These are phyloP conservation scores for Urostyla sp. DNA, from an alignment of 73 alveolate species.

Conservation along the genomic window DNA sequence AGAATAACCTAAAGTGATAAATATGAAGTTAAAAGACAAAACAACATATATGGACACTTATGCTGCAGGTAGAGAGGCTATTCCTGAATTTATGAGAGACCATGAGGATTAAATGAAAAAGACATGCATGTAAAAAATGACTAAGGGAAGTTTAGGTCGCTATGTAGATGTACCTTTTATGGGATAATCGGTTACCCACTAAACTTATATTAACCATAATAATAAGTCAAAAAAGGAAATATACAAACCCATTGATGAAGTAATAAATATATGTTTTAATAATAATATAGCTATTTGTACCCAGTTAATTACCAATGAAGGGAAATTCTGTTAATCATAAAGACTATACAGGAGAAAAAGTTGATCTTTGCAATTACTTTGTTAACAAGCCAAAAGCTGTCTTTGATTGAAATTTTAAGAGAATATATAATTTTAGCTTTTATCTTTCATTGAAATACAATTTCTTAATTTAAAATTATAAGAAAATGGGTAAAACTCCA, in stretches of 20 bases:
- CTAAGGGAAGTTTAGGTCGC: slow-evolving; percentile 4
- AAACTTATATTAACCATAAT: slow-evolving; percentile 22
- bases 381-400: slow-evolving; percentile 14
- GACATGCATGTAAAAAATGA: slow-evolving; percentile 13
- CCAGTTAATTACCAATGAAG: slow-evolving; percentile 15
- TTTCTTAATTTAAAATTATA: too few relatives aligned
- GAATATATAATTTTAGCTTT: too few relatives aligned
- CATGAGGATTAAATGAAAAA: slow-evolving; percentile 28
- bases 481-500: too few relatives aligned
- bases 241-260: slow-evolving; percentile 27
- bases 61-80: neutral
- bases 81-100: slow-evolving; percentile 35
- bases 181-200: slow-evolving; percentile 33
- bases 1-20: slow-evolving; percentile 3
- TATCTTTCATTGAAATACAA: too few relatives aligned
- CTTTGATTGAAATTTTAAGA: slow-evolving; percentile 15
- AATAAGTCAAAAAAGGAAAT: neutral
- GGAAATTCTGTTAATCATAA: neutral
- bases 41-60: slow-evolving; percentile 34
- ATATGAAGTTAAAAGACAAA: slow-evolving; percentile 23
- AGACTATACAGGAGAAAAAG: neutral
- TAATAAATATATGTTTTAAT: neutral
- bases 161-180: slow-evolving; percentile 21
- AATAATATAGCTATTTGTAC: slow-evolving; percentile 8
- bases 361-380: neutral